phyloP scores from a whole-genome alignment of 495 filamentous ascomycete genomes.

The Aspergillus avenaceus region DNA sequence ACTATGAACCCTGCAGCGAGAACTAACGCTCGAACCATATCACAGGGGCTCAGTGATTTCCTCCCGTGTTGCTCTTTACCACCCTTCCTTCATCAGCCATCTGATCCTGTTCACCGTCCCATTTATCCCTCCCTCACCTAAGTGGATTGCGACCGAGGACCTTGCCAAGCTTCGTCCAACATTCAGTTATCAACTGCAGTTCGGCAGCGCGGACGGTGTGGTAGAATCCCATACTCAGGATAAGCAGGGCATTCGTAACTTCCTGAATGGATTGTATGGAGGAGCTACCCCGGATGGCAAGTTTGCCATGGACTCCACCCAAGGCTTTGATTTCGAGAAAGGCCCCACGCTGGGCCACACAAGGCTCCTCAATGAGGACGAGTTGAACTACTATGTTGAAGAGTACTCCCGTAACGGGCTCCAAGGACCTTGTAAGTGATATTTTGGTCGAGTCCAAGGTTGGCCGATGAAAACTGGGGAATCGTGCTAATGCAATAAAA shows the following conservation, averaged over 20 bases:
- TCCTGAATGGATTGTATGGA: conserved; percentile 3
- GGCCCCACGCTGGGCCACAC: background rate
- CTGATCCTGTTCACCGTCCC: conserved; percentile 1
- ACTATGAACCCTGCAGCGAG: background rate
- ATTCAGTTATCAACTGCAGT: conserved; percentile 1
- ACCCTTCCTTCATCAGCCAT: conserved; percentile 1
- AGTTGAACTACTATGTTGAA: conserved; percentile 2
- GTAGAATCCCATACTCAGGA: conserved; percentile 1
- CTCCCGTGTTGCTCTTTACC: background rate
- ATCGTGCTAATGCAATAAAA: background rate
- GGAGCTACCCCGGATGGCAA: conserved; percentile 2
- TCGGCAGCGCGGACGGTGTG: conserved; percentile 1
- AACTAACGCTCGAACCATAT: background rate
- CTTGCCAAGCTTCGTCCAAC: background rate
- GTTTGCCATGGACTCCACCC: background rate
- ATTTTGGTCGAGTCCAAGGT: background rate
- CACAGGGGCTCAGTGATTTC: conserved; percentile 2
- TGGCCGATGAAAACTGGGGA: no score
- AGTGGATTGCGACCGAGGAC: background rate
- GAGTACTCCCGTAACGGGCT: conserved; percentile 1
- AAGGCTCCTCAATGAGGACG: background rate
- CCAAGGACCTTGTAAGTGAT: background rate
- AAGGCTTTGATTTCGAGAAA: background rate
- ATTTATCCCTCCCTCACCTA: background rate
- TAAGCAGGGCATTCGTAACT: background rate